phyloP scores from a whole-genome alignment of 1,284 basidiomycete genomes.

The Hemileia vastatrix region DNA sequence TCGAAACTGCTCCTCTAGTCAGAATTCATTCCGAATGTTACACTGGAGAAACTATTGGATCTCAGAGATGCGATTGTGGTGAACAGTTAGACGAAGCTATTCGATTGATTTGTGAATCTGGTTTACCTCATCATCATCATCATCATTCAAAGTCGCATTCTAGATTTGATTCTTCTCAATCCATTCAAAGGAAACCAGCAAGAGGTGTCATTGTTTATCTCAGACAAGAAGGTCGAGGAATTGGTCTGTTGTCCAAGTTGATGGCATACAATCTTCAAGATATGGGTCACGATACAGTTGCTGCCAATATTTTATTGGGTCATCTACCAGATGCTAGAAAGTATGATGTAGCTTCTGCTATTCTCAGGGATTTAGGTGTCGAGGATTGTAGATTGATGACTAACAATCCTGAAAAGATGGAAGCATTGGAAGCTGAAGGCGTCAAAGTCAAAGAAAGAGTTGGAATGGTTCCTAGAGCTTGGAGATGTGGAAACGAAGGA shows the following conservation, averaged over 20 bases:
- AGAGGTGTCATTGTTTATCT: constrained; percentile 90
- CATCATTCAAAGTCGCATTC: not conserved
- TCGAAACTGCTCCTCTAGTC: constrained; percentile 59
- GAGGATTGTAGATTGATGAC: constrained; percentile 42
- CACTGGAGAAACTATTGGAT: constrained; percentile 94
- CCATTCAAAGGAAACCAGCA: constrained; percentile 52
- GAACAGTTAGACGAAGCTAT: constrained; percentile 97
- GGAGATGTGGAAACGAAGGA: not conserved
- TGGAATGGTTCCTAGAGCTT: constrained; percentile 35
- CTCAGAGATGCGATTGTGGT: constrained; percentile 96
- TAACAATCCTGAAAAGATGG: constrained; percentile 45
- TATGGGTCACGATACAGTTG: constrained; percentile 92
- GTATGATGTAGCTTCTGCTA: constrained; percentile 84
- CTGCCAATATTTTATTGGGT: constrained; percentile 88
- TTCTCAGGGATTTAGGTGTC: constrained; percentile 76
- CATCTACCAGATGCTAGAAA: constrained; percentile 87
- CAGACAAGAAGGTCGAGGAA: constrained; percentile 97
- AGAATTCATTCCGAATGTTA: constrained; percentile 99
- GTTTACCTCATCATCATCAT: constrained; percentile 54
- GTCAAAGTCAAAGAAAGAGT: constrained; percentile 37
- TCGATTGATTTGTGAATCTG: constrained; percentile 61
- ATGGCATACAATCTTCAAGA: constrained; percentile 97
- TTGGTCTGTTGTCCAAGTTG: constrained; percentile 88
- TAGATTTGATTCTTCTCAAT: not conserved
- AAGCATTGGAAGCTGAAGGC: constrained; percentile 39